A percentile compares a stretch with the other conserved stretches of the same genome.
These are phyloP conservation scores for Triticum urartu DNA, from an alignment of 176 grass and related monocot genomes.

Conservation along the genomic window DNA sequence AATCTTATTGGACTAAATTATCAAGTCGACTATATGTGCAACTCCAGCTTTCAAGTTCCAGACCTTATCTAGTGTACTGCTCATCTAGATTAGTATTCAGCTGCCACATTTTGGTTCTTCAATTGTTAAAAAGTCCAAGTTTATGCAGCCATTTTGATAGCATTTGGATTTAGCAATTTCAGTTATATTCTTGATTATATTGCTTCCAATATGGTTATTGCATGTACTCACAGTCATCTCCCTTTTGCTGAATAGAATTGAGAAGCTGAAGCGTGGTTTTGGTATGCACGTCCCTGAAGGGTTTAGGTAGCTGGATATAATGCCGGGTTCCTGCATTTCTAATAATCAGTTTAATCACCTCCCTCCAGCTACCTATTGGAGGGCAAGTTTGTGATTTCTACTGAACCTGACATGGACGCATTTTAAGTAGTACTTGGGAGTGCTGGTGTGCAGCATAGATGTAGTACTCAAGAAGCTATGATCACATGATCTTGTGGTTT, in stretches of 20 bases:
- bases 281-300: conserved; percentile 85
- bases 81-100: background rate
- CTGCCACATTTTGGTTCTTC: background rate
- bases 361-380: conserved; percentile 23
- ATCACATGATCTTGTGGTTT: conserved; percentile 15
- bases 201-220: background rate
- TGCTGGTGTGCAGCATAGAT: background rate
- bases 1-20: background rate
- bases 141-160: conserved; percentile 16
- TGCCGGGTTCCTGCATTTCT: conserved; percentile 13
- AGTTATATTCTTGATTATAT: background rate
- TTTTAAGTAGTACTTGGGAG: conserved; percentile 2
- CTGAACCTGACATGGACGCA: background rate
- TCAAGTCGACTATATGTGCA: background rate
- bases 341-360: conserved; percentile 9
- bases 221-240: conserved; percentile 18
- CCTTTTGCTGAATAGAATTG: conserved; percentile 63
- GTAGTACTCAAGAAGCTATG: conserved; percentile 12
- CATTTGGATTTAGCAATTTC: conserved; percentile 15
- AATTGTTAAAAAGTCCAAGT: background rate
- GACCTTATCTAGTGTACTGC: background rate
- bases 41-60: background rate
- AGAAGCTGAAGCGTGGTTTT: conserved; percentile 90
- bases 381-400: conserved; percentile 7
- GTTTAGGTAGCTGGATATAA: conserved; percentile 47